phyloP scores from a whole-genome alignment of 2,329 filamentous ascomycete genomes.

The Epichloe glyceriae region DNA sequence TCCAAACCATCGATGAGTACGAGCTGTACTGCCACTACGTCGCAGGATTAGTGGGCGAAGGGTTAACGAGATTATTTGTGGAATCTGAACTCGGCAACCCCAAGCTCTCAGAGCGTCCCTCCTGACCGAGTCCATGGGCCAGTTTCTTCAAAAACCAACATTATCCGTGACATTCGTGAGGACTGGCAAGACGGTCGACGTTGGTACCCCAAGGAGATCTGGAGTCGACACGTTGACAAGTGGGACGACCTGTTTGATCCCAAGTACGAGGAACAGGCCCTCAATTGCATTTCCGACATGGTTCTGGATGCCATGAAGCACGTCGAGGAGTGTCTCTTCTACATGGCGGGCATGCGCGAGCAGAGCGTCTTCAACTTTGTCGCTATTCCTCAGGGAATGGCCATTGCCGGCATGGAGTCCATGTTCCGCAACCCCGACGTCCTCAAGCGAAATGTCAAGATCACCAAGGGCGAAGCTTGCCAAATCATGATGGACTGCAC shows the following conservation, averaged over 20 bases:
- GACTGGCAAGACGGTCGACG: constrained; percentile 76
- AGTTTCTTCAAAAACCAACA: constrained; percentile 98
- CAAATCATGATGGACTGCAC: constrained; percentile 84
- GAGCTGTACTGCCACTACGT: constrained; percentile 98
- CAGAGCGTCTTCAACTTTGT: constrained; percentile 99
- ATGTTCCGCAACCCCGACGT: constrained; percentile 85
- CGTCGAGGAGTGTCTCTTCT: constrained; percentile 89
- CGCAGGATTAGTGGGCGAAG: constrained; percentile 94
- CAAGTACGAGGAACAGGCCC: constrained; percentile 60
- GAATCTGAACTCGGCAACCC: constrained; percentile 77
- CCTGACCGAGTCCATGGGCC: constrained; percentile 93
- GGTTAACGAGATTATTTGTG: constrained; percentile 80
- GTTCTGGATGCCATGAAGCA: constrained; percentile 78
- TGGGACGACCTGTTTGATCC: constrained; percentile 86
- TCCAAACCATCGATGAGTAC: constrained; percentile 77
- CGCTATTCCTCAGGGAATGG: constrained; percentile 93
- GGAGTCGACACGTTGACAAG: constrained; percentile 84
- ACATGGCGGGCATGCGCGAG: constrained; percentile 86
- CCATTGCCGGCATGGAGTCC: constrained; percentile 83
- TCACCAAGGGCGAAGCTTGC: constrained; percentile 89
- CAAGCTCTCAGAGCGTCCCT: constrained; percentile 61
- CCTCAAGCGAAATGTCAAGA: constrained; percentile 84
- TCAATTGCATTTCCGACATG: constrained; percentile 88
- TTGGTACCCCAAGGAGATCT: constrained; percentile 94
- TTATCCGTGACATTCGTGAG: constrained; percentile 89